Conservation (phyloP, 768 basidiomycete species). For the Rossbeevera mucosa region DNA sequence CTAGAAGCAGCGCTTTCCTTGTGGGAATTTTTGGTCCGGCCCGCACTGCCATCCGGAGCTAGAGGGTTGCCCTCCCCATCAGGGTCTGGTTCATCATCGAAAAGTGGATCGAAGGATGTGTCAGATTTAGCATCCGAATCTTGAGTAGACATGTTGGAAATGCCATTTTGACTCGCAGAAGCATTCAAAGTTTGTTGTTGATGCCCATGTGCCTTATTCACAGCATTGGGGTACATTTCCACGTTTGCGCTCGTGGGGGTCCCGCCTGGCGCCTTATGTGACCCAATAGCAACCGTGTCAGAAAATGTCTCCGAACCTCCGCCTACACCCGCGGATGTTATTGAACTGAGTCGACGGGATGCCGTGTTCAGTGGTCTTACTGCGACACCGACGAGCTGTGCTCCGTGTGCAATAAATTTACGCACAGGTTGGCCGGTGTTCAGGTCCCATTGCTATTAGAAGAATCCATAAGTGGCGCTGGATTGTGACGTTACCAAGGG, state of each 20-base stretch:
- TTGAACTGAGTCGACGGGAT: slow-evolving; percentile 29
- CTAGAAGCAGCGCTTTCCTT: slow-evolving; percentile 12
- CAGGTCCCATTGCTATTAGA: slow-evolving; percentile 90
- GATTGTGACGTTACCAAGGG: not conserved
- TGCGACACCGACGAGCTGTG: slow-evolving; percentile 79
- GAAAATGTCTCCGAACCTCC: slow-evolving; percentile 19
- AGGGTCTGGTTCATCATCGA: slow-evolving; percentile 77
- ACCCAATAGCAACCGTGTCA: slow-evolving; percentile 6
- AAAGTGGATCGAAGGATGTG: slow-evolving; percentile 81
- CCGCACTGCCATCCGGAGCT: slow-evolving; percentile 15
- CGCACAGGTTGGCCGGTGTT: slow-evolving; percentile 81
- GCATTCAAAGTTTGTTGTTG: slow-evolving; percentile 12
- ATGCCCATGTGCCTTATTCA: slow-evolving; percentile 17
- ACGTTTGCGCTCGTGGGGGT: slow-evolving; percentile 16
- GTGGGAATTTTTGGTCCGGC: slow-evolving; percentile 14
- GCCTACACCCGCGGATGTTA: slow-evolving; percentile 22
- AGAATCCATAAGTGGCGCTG: slow-evolving; percentile 6
- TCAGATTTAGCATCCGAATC: slow-evolving; percentile 70
- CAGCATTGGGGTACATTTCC: slow-evolving; percentile 19
- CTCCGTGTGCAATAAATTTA: slow-evolving; percentile 74
- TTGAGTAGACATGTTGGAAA: slow-evolving; percentile 23
- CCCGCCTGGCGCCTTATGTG: slow-evolving; percentile 11
- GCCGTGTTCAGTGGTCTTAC: slow-evolving; percentile 58
- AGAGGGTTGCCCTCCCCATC: slow-evolving; percentile 40
- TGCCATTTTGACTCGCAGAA: slow-evolving; percentile 23